Base-by-base conservation (phyloP, 306 rosid genomes). In the Betula pendula region DNA sequence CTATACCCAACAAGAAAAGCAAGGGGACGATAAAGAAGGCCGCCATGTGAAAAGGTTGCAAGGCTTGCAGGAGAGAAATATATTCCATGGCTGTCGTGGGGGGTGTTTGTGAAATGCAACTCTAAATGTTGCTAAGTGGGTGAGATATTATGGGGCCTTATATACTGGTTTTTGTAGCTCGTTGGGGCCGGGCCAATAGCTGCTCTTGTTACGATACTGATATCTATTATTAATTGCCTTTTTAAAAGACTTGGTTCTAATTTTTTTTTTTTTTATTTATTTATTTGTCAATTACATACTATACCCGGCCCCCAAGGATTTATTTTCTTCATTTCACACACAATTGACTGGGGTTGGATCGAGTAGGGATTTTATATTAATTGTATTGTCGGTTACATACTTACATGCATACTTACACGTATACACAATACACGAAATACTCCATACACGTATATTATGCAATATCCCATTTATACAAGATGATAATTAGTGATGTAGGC, bases 111-210 rank as follows among this genome's bases (percentile, higher is more conserved):
- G 19, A 16, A 3, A 1, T 74, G 89, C 91, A 83, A 85, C 91
- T 73, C 1, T 13, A n/a, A 66, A 56, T 70, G 85, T 80, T 87
- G 87, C 90, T 83, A 69, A 65, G 81, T 75, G 45, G 48, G 24
- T 11, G 50, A 42, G 42, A 49, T 71, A 33, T 3, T n/a, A 22
- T 17, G 68, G 70, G 71, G 71, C 68, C 53, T 81, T 84, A 81
- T 83, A 86, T 68, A 82, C 70, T 42, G 48, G n/a, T 52, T 31
- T 29, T 5, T 35, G 12, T 17, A 1, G 2, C 2, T 10, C 24
- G 29, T 43, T 4, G 2, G 0, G 10, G 50, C 59, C 27, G 48
- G n/a, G n/a, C n/a, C n/a, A n/a, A n/a, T 24, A 17, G 9, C 5
- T 13, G 45, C n/a, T 20, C 22, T 6, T 6, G 2, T 52, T 51